Conservation (phyloP, 2,329 filamentous ascomycete genomes). For the Penicillium sp. region DNA sequence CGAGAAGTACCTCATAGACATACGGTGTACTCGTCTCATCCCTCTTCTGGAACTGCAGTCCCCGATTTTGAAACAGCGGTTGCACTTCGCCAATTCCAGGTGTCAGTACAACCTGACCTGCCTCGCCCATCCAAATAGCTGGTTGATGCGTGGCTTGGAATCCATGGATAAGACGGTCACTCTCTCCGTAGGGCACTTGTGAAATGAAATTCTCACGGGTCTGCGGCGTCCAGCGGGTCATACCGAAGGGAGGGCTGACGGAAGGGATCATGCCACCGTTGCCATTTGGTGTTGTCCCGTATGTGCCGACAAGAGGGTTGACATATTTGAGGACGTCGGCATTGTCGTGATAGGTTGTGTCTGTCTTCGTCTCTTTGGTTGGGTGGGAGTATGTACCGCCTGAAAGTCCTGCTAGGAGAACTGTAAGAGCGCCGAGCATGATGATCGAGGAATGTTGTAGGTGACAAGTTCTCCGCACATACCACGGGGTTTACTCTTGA, state of each 20-base stretch:
- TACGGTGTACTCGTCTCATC: conserved; percentile 46
- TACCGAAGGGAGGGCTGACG: conserved; percentile 35
- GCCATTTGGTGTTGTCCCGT: conserved; percentile 16
- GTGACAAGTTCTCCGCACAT: not conserved
- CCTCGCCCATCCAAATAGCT: conserved; percentile 54
- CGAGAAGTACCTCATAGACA: conserved; percentile 45
- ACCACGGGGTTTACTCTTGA: not conserved
- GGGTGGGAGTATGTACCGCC: not conserved
- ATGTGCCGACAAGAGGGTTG: conserved; percentile 21
- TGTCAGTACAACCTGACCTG: conserved; percentile 45
- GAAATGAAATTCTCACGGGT: conserved; percentile 51
- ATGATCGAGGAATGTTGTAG: not conserved
- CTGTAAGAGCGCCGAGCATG: not conserved
- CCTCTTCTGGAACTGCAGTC: conserved; percentile 41
- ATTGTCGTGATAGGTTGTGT: conserved; percentile 6
- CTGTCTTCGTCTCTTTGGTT: not conserved
- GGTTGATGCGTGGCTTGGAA: conserved; percentile 53
- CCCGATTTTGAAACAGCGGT: conserved; percentile 42
- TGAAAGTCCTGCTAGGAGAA: not conserved
- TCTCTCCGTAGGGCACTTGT: conserved; percentile 47
- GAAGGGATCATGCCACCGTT: conserved; percentile 26
- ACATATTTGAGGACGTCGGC: conserved; percentile 16
- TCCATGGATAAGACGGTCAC: conserved; percentile 45
- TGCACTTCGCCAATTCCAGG: conserved; percentile 36
- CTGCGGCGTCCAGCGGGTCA: conserved; percentile 53